Evolutionary conservation across 768 basidiomycete genomes (phyloP), one percentile per base, ranked within the genome.

Genomic region (Phanerodontia chrysosporium): DNA sequence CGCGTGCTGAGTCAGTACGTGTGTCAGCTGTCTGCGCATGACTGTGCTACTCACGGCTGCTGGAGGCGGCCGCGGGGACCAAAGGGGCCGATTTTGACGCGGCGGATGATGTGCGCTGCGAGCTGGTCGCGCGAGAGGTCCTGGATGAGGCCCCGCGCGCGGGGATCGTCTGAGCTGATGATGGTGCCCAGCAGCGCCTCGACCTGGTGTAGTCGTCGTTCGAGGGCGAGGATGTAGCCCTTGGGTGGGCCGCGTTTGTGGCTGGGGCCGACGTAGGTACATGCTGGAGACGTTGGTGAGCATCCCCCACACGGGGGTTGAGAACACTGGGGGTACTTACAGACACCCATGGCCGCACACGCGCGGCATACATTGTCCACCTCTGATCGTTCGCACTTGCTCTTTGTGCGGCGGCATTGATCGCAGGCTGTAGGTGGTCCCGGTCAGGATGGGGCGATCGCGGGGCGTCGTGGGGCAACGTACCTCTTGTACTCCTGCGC

Each of bases 131-230:
- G 62, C 10, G 72, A 66, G 36, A 75, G 66, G 59, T 71, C 71
- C 12, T 64, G 62, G 9, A 79, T 61, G 21, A 79, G 64, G 32
- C 69, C 61, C 18, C 71, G 68, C 1, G 78, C 77, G 6, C 78
- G 69, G 13, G 71, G 70, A 58, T 79, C 77, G 32, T 73, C 67
- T 13, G 74, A 73, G 22, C 69, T 66, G 29, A 77, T 69, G 29
- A 79, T 70, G 10, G 73, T 72, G 22, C 77, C 78, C 21, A 79
- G 65, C 21, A 78, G 67, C 1, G 76, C 76, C 62, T 79, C 77
- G 55, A 78, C 74, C 48, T 78, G 73, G 61, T 78, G 77, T 27
- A 78, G 66, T 9, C 76, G 71, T 12, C 73, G 70, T 65, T 78
- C 76, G 49, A 78, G 70, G 30, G 75, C 75, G 55, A 75, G 72